Conservation (phyloP, 2,329 filamentous ascomycete genomes). For the Graphilbum fragrans region DNA sequence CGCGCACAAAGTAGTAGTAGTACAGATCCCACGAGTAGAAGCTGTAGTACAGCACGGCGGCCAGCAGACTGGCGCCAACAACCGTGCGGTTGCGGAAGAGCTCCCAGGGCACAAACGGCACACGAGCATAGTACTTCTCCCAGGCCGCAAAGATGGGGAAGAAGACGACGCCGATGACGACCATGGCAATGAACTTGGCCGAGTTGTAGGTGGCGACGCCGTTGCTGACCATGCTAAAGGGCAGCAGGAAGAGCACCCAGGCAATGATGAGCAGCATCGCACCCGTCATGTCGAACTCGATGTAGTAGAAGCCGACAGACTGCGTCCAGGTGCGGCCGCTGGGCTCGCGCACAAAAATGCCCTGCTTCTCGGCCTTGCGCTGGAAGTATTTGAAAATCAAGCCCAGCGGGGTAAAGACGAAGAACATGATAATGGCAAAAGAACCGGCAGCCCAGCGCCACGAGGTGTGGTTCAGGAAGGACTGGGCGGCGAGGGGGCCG, state of each 20-base stretch:
- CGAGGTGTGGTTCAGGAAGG: slow-evolving; percentile 36
- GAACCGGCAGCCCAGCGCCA: slow-evolving; percentile 60
- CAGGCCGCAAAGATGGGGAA: slow-evolving; percentile 24
- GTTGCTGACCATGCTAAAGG: slow-evolving; percentile 45
- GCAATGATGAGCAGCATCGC: slow-evolving; percentile 48
- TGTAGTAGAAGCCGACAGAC: slow-evolving; percentile 38
- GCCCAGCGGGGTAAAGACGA: slow-evolving; percentile 45
- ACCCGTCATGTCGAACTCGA: slow-evolving; percentile 53
- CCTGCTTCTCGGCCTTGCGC: slow-evolving; percentile 42
- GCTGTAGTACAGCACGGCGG: slow-evolving; percentile 11
- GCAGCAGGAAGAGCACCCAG: slow-evolving; percentile 55
- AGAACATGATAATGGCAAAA: slow-evolving; percentile 50
- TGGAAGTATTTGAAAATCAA: slow-evolving; percentile 46
- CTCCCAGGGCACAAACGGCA: slow-evolving; percentile 29
- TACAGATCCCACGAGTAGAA: slow-evolving; percentile 15
- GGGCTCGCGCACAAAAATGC: slow-evolving; percentile 28
- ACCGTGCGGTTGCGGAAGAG: slow-evolving; percentile 35
- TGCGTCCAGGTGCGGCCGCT: slow-evolving; percentile 32
- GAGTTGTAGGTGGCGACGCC: slow-evolving; percentile 27
- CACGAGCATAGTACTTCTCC: slow-evolving; percentile 24
- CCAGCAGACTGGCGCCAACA: slow-evolving; percentile 15
- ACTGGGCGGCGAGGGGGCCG: slow-evolving; percentile 43
- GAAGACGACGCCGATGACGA: slow-evolving; percentile 24
- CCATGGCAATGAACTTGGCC: slow-evolving; percentile 27
- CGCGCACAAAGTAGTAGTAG: slow-evolving; percentile 13